Evolutionary conservation across 2,329 filamentous ascomycete species (phyloP).

Genomic region (Rhynchosporium secalis): DNA sequence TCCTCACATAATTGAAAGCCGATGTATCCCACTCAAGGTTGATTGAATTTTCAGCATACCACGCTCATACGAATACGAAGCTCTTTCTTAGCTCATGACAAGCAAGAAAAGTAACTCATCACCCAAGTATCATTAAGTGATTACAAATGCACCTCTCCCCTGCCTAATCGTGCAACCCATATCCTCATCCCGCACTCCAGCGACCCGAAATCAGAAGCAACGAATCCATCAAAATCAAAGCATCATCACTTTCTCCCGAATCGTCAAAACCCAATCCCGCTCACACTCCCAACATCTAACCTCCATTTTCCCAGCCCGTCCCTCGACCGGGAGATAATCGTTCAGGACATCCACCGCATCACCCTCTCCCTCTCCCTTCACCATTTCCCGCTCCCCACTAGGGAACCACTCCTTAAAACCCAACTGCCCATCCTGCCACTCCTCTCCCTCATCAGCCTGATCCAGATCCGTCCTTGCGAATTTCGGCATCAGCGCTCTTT

Average conservation of each 20-base stretch:
- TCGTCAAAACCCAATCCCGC: background rate
- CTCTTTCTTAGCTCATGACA: too few species aligned
- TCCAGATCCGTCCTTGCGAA: background rate
- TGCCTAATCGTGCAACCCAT: too few species aligned
- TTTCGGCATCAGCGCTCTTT: background rate
- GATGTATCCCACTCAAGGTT: too few species aligned
- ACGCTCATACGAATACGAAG: too few species aligned
- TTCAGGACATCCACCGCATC: background rate
- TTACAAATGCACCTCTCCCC: background rate
- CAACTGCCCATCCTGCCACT: background rate
- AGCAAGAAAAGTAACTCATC: background rate
- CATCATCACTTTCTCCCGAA: background rate
- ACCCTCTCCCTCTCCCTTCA: background rate
- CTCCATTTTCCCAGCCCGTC: background rate
- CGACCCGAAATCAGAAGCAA: too few species aligned
- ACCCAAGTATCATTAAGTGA: too few species aligned
- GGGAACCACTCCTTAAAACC: background rate
- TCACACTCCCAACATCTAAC: background rate
- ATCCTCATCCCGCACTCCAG: too few species aligned
- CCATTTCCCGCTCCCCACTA: background rate
- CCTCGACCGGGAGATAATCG: slow-evolving; percentile 3
- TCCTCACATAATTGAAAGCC: too few species aligned
- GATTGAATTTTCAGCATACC: too few species aligned
- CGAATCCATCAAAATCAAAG: background rate
- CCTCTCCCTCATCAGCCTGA: background rate